These are phyloP conservation scores for Syzygium jambos DNA, from an alignment of 345 rosid genomes.

Conservation along the genomic window DNA sequence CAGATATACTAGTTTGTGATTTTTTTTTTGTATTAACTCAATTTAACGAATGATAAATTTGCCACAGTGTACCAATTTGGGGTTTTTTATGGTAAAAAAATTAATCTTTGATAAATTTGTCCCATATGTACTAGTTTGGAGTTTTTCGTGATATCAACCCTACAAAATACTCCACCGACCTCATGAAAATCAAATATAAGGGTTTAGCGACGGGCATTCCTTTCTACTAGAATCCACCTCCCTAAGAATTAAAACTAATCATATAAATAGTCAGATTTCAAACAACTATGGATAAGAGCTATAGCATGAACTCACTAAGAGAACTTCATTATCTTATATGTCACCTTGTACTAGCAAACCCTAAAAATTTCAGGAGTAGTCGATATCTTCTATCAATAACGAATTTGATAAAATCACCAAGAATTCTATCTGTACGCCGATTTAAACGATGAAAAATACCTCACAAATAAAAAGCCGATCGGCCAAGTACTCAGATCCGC, in stretches of 20 bases:
- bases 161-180: not conserved
- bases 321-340: not conserved
- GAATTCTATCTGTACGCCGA: accelerated
- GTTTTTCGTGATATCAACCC: too few species aligned
- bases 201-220: not conserved
- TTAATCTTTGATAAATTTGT: too few species aligned
- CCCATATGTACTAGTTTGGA: too few species aligned
- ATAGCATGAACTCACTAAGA: not conserved
- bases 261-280: not conserved
- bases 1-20: too few species aligned
- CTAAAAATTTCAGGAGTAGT: not conserved
- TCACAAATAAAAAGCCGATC: not conserved
- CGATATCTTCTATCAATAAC: not conserved
- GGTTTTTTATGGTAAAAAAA: too few species aligned
- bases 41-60: too few species aligned
- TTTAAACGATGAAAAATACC: not conserved
- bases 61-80: too few species aligned
- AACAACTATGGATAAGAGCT: not conserved
- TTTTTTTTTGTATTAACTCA: too few species aligned
- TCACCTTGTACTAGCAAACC: not conserved
- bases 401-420: not conserved
- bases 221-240: not conserved
- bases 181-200: too few species aligned
- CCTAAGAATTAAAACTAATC: not conserved
- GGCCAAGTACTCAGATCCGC: accelerated